Evolutionary conservation across 495 filamentous ascomycete species (phyloP), one percentile per base, ranked within the genome.

Genomic region (Penicillium argentinense): DNA sequence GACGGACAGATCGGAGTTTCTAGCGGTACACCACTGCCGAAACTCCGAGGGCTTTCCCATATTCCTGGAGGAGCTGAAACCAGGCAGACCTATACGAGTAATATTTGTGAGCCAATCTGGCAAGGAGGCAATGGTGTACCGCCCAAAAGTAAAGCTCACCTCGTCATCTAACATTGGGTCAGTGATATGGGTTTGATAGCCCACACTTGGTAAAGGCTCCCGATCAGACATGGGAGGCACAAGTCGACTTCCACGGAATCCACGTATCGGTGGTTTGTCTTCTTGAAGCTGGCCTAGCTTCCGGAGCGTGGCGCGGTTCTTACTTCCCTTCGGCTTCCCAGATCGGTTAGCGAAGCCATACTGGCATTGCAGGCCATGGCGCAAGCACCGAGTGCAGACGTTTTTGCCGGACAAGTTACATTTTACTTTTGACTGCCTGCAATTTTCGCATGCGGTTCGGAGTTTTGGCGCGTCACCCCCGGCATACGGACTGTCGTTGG

Each of bases 281-380:
- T 69, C 63, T 37, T 69, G 67, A 14, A 74, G 53, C 40, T 71
- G 66, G 5, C 69, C 72, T 17, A 75, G 28, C 30, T 72, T 73
- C 49, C 66, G 60, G 11, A 75, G 47, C 7, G 72, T 75, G 1
- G 72, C 66, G 37, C 69, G 60, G 43, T 75, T 75, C 40, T 75
- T 75, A 48, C 69, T 75, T 6, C 72, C 72, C 45, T 75, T 75
- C 13, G 72, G 72, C 45, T 75, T 75, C 6, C 72, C 72, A 9
- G 72, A 73, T 16, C 72, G 67, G 41, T 73, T 73, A 34, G 72
- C 72, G 46, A 69, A 66, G 23, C 72, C 64, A 42, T 75, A 73
- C 49, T 64, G 65, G 43, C 72, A 75, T 38, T 66, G 62, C 34
- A 73, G 47, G n/a, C 70, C 69, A 46, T 75, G 68, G 3, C 70